phyloP scores from a whole-genome alignment of 768 basidiomycete species.

The Bullera alba region DNA sequence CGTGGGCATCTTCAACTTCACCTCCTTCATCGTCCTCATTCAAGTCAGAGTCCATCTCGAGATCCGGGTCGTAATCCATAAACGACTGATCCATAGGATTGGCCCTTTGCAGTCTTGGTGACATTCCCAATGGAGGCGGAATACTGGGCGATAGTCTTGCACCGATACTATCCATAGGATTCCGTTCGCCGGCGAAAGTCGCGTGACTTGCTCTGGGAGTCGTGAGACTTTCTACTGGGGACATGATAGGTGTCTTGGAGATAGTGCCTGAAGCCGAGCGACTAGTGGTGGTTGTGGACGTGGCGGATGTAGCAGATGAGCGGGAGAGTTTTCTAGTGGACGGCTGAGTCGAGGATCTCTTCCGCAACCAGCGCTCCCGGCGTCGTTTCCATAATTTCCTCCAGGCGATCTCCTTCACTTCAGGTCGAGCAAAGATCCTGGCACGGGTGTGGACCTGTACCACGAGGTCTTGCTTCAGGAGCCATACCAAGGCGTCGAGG shows the following conservation, averaged over 20 bases:
- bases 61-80: constrained; percentile 24
- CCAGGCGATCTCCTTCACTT: constrained; percentile 66
- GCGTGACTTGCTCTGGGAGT: constrained; percentile 22
- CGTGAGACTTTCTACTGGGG: constrained; percentile 12
- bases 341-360: too few relatives aligned
- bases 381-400: constrained; percentile 28
- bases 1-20: constrained; percentile 2
- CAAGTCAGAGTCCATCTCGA: constrained; percentile 27
- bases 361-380: constrained; percentile 30
- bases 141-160: too few relatives aligned
- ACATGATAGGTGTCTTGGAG: too few relatives aligned
- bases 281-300: not conserved
- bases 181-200: not conserved
- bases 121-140: constrained; percentile 3
- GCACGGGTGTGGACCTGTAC: constrained; percentile 78
- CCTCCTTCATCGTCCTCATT: constrained; percentile 18
- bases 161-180: not conserved
- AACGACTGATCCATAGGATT: constrained; percentile 17
- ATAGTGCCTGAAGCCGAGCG: not conserved
- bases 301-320: constrained; percentile 3
- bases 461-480: constrained; percentile 78
- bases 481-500: constrained; percentile 79
- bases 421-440: constrained; percentile 68
- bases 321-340: constrained; percentile 23
- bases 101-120: too few relatives aligned